Base-by-base conservation (phyloP, 495 filamentous ascomycete genomes). In the Lophiotrema nucula region DNA sequence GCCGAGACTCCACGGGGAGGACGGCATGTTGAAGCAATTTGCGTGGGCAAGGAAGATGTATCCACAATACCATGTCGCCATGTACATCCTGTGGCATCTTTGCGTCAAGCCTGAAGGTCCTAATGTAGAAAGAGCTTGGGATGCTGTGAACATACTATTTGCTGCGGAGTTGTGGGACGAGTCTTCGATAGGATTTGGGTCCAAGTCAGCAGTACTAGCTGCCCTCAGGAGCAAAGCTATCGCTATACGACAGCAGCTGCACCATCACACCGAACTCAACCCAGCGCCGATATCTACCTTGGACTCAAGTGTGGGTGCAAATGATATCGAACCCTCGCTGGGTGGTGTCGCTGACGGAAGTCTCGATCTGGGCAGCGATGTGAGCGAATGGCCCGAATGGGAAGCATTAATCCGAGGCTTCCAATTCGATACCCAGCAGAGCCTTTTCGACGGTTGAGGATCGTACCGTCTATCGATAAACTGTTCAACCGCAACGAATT, bases 51-150 rank as follows among this genome's bases (percentile, higher is more conserved):
- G 42, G n/a, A 46, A 23, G 10, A 21, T 12, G 16, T 46, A 46
- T 46, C 42, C 42, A 3, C 42, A 46, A 46, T 46, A 46, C 21
- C 42, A 46, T 23, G 15, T 23, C 42, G 22, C 42, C 15, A 46
- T 46, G 42, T 46, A 46, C 21, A 24, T 46, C 23, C 42, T 46
- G n/a, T 46, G 42, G 42, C 42, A 46, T 46, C 42, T 46, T 13
- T 46, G 42, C 23, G 42, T 46, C 42, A 16, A 16, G 22, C 42
- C 42, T 3, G 42, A 46, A 23, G 42, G 42, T 21, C 42, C 42
- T 13, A 46, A 46, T 46, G 23, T 46, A 13, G 42, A 18, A 13
- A 46, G 21, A 2, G 42, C 42, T 21, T 46, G 42, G 42, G 42
- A 46, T 13, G 15, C 21, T 18, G 21, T 46, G 13, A 2, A 46